Evolutionary conservation across 1,284 basidiomycete species (phyloP).

Genomic region (Trichosporon sp.): DNA sequence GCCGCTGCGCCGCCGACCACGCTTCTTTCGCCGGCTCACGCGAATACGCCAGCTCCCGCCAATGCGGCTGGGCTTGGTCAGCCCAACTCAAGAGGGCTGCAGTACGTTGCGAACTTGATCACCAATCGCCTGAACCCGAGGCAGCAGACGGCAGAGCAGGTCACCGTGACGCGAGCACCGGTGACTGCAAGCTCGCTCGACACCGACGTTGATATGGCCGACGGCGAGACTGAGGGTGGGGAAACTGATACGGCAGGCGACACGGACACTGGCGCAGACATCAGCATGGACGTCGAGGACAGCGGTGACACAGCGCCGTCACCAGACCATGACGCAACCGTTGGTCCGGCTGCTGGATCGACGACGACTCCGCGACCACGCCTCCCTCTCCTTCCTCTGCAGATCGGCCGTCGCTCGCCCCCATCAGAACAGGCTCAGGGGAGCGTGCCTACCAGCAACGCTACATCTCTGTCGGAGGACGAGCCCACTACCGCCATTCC

Average conservation of each 20-base stretch:
- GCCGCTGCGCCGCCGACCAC: not conserved
- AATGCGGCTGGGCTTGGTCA: not conserved
- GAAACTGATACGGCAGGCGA: slow-evolving; percentile 35
- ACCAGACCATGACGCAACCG: not conserved
- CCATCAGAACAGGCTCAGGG: slow-evolving; percentile 18
- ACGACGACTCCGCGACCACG: slow-evolving; percentile 42
- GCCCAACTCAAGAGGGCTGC: slow-evolving; percentile 8
- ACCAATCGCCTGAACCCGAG: slow-evolving; percentile 13
- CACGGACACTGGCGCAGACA: slow-evolving; percentile 41
- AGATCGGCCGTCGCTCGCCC: slow-evolving; percentile 33
- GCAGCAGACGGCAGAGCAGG: not conserved
- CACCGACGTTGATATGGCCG: slow-evolving; percentile 48
- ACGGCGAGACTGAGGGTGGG: slow-evolving; percentile 37
- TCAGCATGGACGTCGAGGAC: slow-evolving; percentile 20
- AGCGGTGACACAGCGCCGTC: not conserved
- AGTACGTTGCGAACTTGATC: slow-evolving; percentile 21
- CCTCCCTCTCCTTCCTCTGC: slow-evolving; percentile 30
- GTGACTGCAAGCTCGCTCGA: slow-evolving; percentile 20
- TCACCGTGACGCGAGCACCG: not conserved
- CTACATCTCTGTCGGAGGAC: slow-evolving; percentile 30
- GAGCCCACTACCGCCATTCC: slow-evolving; percentile 30
- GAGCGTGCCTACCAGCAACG: slow-evolving; percentile 34
- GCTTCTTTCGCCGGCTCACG: not conserved
- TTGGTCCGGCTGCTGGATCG: not conserved
- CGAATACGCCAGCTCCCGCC: not conserved